Evolutionary conservation across 2,329 filamentous ascomycete species (phyloP).

Genomic region (Diaporthe caulivora): DNA sequence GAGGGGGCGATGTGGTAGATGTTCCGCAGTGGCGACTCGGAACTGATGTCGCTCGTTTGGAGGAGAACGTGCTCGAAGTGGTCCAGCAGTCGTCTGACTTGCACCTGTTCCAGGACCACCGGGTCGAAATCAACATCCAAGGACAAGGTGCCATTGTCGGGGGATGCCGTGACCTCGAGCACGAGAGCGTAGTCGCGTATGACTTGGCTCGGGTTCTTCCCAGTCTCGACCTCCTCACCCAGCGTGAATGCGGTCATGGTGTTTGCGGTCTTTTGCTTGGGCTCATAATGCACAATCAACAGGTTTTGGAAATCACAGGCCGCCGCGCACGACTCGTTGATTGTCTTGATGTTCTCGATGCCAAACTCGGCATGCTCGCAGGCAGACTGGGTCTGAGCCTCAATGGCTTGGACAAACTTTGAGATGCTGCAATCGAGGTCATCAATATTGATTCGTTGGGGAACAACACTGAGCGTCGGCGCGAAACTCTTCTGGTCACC

Average conservation of each 20-base stretch:
- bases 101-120: slow-evolving; percentile 4
- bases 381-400: neutral
- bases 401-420: neutral
- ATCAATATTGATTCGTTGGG: neutral
- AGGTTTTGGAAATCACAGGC: slow-evolving; percentile 14
- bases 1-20: slow-evolving; percentile 1
- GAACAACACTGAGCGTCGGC: neutral
- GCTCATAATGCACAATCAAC: neutral
- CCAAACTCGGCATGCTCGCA: neutral
- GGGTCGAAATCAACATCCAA: slow-evolving; percentile 13
- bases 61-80: slow-evolving; percentile 22
- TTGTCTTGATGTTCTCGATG: neutral
- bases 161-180: neutral
- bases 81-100: slow-evolving; percentile 25
- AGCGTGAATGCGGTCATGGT: neutral
- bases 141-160: neutral
- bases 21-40: slow-evolving; percentile 5
- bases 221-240: neutral
- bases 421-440: slow-evolving; percentile 3
- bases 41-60: neutral
- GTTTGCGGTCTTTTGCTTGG: neutral
- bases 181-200: neutral
- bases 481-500: neutral
- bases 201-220: slow-evolving; percentile 7
- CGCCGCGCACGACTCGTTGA: slow-evolving; percentile 1